Percentiles rank a stretch among this genome's conserved stretches.
Conservation (phyloP, 495 filamentous ascomycete species). For the Xylaria cubensis region DNA sequence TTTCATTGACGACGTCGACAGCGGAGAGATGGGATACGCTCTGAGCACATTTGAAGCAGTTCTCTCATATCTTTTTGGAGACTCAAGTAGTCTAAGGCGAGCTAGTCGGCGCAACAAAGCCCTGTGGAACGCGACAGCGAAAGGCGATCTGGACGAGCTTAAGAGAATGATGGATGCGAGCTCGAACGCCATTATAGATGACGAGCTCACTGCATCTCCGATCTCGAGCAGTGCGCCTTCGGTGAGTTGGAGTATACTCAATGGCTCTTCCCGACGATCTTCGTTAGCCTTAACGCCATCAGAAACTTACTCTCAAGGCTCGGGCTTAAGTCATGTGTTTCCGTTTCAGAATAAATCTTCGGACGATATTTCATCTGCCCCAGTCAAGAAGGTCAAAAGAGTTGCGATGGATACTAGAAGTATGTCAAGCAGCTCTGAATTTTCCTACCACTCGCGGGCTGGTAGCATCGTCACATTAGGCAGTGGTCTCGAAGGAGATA, state of each 20-base stretch:
- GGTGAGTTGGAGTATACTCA: slow-evolving; percentile 50
- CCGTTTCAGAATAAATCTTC: slow-evolving; percentile 73
- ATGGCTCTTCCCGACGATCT: slow-evolving; percentile 52
- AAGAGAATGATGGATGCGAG: slow-evolving; percentile 78
- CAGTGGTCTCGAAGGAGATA: slow-evolving; percentile 81
- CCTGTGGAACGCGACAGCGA: slow-evolving; percentile 84
- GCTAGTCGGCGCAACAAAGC: slow-evolving; percentile 85
- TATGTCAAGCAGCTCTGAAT: slow-evolving; percentile 81
- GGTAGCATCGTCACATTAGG: slow-evolving; percentile 75
- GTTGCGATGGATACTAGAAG: slow-evolving; percentile 90
- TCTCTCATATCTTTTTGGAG: slow-evolving; percentile 83
- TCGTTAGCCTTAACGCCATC: slow-evolving; percentile 51
- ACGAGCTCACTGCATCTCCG: slow-evolving; percentile 44
- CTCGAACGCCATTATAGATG: slow-evolving; percentile 45
- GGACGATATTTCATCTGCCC: slow-evolving; percentile 46
- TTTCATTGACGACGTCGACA: slow-evolving; percentile 96
- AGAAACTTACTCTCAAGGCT: slow-evolving; percentile 59
- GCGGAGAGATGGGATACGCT: slow-evolving; percentile 95
- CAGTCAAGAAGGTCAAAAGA: slow-evolving; percentile 67
- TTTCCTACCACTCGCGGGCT: slow-evolving; percentile 77
- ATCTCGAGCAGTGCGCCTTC: slow-evolving; percentile 50
- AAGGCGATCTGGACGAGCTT: slow-evolving; percentile 76
- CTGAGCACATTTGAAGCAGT: slow-evolving; percentile 97
- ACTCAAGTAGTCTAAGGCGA: slow-evolving; percentile 79
- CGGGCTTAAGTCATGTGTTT: slow-evolving; percentile 84